Evolutionary conservation across 1,284 basidiomycete genomes (phyloP).

Genomic region (Sanguinoderma infundibulare): DNA sequence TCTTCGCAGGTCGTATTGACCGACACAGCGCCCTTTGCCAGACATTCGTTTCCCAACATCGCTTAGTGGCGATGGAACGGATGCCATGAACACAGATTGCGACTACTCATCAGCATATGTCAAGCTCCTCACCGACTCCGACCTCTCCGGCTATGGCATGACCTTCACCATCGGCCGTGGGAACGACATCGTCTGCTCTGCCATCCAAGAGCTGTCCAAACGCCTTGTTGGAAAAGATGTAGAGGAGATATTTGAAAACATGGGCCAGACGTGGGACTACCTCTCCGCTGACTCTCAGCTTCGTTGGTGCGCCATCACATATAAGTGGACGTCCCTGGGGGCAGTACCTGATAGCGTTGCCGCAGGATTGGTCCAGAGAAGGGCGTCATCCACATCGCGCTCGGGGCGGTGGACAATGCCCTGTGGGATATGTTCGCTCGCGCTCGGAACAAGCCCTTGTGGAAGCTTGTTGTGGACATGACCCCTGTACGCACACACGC

Average conservation of each 20-base stretch:
- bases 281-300: slow-evolving; percentile 88
- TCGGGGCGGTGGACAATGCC: slow-evolving; percentile 82
- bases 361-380: slow-evolving; percentile 87
- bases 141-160: slow-evolving; percentile 89
- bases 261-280: slow-evolving; percentile 85
- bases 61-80: slow-evolving; percentile 85
- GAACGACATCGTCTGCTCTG: slow-evolving; percentile 90
- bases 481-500: slow-evolving; percentile 58
- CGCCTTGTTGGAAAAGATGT: slow-evolving; percentile 86
- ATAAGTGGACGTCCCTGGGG: not conserved
- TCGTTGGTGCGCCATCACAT: slow-evolving; percentile 63
- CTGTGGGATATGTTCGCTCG: slow-evolving; percentile 87
- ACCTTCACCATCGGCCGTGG: slow-evolving; percentile 97
- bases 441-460: slow-evolving; percentile 77
- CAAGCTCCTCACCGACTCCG: slow-evolving; percentile 72
- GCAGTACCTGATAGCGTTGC: not conserved
- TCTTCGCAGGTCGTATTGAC: not conserved
- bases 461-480: slow-evolving; percentile 87
- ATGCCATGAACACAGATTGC: slow-evolving; percentile 94
- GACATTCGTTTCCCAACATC: slow-evolving; percentile 87
- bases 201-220: slow-evolving; percentile 79
- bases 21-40: slow-evolving; percentile 31
- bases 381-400: slow-evolving; percentile 84
- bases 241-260: slow-evolving; percentile 84
- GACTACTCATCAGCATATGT: slow-evolving; percentile 96